phyloP scores from a whole-genome alignment of 2,329 filamentous ascomycete species.

The Pestalotiopsis sp. region DNA sequence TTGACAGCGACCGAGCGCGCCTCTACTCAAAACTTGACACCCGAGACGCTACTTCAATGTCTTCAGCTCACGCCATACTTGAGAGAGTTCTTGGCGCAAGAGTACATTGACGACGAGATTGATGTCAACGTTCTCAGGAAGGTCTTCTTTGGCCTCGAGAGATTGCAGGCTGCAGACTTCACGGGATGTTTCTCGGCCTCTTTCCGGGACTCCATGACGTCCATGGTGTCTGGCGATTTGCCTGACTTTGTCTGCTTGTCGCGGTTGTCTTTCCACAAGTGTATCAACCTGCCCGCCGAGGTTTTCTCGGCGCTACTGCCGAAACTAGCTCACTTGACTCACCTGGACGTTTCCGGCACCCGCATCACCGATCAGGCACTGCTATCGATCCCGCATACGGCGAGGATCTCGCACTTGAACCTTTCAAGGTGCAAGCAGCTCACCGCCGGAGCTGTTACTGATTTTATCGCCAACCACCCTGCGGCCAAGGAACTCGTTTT shows the following conservation, averaged over 20 bases:
- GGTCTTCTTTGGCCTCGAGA: slow-evolving; percentile 66
- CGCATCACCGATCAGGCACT: slow-evolving; percentile 73
- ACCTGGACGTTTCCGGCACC: slow-evolving; percentile 78
- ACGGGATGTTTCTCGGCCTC: slow-evolving; percentile 69
- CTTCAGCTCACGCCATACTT: slow-evolving; percentile 71
- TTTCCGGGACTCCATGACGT: slow-evolving; percentile 67
- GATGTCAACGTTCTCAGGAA: slow-evolving; percentile 67
- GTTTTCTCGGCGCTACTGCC: slow-evolving; percentile 72
- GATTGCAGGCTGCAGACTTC: slow-evolving; percentile 70
- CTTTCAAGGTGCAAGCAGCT: slow-evolving; percentile 74
- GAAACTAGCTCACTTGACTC: slow-evolving; percentile 68
- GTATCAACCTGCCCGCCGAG: slow-evolving; percentile 65
- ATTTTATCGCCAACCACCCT: slow-evolving; percentile 71
- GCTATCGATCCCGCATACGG: slow-evolving; percentile 68
- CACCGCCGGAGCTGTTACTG: slow-evolving; percentile 64
- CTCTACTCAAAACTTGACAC: slow-evolving; percentile 74
- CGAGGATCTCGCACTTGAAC: slow-evolving; percentile 75
- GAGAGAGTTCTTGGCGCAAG: slow-evolving; percentile 76
- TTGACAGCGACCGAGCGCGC: slow-evolving; percentile 72
- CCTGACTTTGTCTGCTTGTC: slow-evolving; percentile 59
- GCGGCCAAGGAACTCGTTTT: slow-evolving; percentile 67
- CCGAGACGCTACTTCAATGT: slow-evolving; percentile 70
- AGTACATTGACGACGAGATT: slow-evolving; percentile 78
- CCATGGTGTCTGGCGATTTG: slow-evolving; percentile 52
- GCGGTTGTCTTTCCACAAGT: slow-evolving; percentile 77